A percentile compares a stretch with the other conserved stretches of the same genome.
Conservation (phyloP, 352 stramenopile genomes). For the Aphanomyces cochlioides region DNA sequence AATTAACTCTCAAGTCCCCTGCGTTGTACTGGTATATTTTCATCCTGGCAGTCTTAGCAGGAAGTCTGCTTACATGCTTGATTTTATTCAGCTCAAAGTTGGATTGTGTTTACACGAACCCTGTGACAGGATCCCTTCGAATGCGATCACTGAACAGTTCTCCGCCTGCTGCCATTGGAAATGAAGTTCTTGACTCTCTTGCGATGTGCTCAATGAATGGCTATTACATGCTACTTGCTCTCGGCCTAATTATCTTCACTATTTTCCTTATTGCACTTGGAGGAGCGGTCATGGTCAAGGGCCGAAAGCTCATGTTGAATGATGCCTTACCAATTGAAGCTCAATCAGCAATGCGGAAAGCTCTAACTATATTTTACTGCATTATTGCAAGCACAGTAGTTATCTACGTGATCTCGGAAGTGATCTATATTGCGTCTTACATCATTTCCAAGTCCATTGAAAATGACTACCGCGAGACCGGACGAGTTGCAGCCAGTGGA, state of each 20-base stretch:
- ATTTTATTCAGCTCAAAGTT: constrained; percentile 52
- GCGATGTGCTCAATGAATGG: constrained; percentile 70
- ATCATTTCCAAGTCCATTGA: constrained; percentile 34
- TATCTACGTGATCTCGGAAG: constrained; percentile 79
- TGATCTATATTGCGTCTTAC: constrained; percentile 87
- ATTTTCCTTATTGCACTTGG: constrained; percentile 81
- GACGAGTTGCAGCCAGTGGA: background rate
- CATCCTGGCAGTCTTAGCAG: constrained; percentile 58
- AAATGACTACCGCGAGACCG: background rate
- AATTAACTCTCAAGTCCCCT: constrained; percentile 73
- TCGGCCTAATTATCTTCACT: constrained; percentile 79
- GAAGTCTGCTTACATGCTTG: constrained; percentile 62
- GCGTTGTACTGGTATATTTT: constrained; percentile 68
- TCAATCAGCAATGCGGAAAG: constrained; percentile 58
- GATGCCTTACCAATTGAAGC: constrained; percentile 71
- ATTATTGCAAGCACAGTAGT: constrained; percentile 86
- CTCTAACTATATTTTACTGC: constrained; percentile 83
- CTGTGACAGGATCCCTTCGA: constrained; percentile 46
- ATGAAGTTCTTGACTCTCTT: constrained; percentile 63
- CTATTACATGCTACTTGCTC: constrained; percentile 74
- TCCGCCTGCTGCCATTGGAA: constrained; percentile 57
- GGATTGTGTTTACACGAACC: constrained; percentile 54
- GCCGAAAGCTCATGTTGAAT: constrained; percentile 79
- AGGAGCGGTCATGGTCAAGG: constrained; percentile 84
- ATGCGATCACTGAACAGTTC: constrained; percentile 60